Percentiles rank a stretch among this genome's conserved stretches.
Evolutionary conservation across 352 stramenopile species (phyloP).

Genomic region (Phytophthora pisi): DNA sequence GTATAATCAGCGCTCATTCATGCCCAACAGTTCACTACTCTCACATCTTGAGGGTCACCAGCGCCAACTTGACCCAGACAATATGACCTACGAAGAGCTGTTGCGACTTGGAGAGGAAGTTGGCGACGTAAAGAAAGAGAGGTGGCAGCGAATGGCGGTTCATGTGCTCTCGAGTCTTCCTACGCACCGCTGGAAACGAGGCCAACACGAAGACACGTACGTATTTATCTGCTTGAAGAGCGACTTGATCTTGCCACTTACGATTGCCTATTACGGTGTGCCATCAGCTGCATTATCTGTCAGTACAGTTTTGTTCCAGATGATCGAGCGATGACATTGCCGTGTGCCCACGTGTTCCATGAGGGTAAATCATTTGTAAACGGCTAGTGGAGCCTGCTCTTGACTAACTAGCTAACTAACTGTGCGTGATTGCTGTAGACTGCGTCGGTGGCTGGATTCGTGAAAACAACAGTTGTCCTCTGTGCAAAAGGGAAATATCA

Average conservation of each 20-base stretch:
- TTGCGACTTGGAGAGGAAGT: constrained; percentile 70
- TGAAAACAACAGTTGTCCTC: constrained; percentile 80
- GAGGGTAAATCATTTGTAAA: constrained; percentile 42
- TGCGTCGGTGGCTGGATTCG: constrained; percentile 74
- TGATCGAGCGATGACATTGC: constrained; percentile 68
- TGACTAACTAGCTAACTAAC: neutral
- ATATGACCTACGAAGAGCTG: constrained; percentile 85
- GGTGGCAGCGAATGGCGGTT: constrained; percentile 65
- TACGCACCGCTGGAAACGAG: constrained; percentile 58
- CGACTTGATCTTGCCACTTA: neutral
- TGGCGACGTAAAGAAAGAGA: constrained; percentile 79
- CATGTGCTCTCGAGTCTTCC: constrained; percentile 71
- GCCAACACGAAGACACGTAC: constrained; percentile 57
- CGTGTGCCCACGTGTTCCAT: constrained; percentile 80
- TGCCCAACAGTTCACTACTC: constrained; percentile 11
- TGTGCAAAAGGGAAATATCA: constrained; percentile 75
- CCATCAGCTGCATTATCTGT: constrained; percentile 70
- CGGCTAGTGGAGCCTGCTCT: neutral
- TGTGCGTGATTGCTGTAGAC: constrained; percentile 29
- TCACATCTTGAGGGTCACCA: constrained; percentile 20
- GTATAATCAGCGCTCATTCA: constrained; percentile 12
- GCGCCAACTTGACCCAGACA: constrained; percentile 68
- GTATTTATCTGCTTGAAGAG: constrained; percentile 17
- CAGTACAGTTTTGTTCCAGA: constrained; percentile 66
- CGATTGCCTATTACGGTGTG: neutral